Percentiles rank a stretch among this genome's conserved stretches.
Evolutionary conservation across 129 eudicot species (phyloP).

Genomic region (Chrysanthemum lavandulifolium): DNA sequence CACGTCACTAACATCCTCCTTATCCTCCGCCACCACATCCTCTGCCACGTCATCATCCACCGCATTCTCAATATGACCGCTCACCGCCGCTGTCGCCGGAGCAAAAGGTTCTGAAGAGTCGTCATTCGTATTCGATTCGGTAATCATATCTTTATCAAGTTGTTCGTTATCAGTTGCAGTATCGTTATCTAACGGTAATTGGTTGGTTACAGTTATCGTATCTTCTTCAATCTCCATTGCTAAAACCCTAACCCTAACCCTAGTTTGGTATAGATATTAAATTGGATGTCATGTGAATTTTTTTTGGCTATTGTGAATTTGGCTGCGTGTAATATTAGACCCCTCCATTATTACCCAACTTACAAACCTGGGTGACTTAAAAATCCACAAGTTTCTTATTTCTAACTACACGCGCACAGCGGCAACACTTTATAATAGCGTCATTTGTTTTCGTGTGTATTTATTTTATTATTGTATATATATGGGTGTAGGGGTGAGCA

Average conservation of each 20-base stretch:
- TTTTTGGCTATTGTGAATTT: not conserved
- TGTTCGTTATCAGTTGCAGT: constrained; percentile 14
- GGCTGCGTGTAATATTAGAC: too few species aligned
- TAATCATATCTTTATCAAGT: not conserved
- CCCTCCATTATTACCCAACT: too few species aligned
- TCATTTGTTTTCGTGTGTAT: too few species aligned
- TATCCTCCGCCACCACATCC: not conserved
- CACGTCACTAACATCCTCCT: constrained; percentile 19
- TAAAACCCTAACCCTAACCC: constrained; percentile 60
- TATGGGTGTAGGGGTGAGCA: too few species aligned
- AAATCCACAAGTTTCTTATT: too few species aligned
- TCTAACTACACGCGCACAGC: too few species aligned
- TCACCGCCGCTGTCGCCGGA: not conserved
- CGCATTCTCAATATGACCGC: too few species aligned
- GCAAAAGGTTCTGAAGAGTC: constrained; percentile 12
- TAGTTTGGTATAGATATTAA: not conserved
- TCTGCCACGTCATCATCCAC: constrained; percentile 25
- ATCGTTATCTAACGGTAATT: constrained; percentile 11
- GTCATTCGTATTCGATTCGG: constrained; percentile 16
- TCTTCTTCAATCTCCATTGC: constrained; percentile 51
- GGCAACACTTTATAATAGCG: too few species aligned
- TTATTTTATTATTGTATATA: too few species aligned
- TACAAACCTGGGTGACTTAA: too few species aligned
- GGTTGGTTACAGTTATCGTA: constrained; percentile 21
- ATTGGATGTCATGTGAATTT: constrained; percentile 5